Conservation (phyloP, 495 filamentous ascomycete species). For the Xylaria curta region DNA sequence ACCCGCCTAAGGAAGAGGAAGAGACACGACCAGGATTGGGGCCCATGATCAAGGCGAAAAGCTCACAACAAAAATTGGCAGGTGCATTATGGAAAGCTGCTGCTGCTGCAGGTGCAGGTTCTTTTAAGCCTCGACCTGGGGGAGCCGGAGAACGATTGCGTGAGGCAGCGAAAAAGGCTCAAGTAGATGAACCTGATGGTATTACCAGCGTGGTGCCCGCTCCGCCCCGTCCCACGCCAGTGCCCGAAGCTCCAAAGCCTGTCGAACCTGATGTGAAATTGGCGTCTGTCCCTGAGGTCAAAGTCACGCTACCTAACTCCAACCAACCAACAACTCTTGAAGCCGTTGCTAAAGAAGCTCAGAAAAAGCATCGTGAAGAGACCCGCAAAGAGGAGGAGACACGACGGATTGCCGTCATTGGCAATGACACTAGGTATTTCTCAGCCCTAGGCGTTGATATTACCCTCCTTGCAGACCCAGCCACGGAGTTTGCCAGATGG, state of each 20-base stretch:
- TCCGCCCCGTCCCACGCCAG: conserved; percentile 56
- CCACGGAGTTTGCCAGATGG: conserved; percentile 70
- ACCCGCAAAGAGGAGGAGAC: conserved; percentile 42
- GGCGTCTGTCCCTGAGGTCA: conserved; percentile 56
- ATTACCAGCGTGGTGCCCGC: conserved; percentile 87
- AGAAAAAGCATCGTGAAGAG: conserved; percentile 48
- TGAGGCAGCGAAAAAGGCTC: conserved; percentile 57
- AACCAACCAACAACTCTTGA: conserved; percentile 45
- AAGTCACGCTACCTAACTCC: conserved; percentile 51
- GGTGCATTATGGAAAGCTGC: conserved; percentile 85
- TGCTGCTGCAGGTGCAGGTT: conserved; percentile 68
- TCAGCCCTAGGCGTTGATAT: conserved; percentile 77
- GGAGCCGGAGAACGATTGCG: conserved; percentile 78
- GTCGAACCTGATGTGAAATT: conserved; percentile 38
- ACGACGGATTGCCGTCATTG: conserved; percentile 67
- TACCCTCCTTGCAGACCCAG: conserved; percentile 69
- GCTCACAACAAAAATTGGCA: conserved; percentile 73
- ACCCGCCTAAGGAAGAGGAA: conserved; percentile 48
- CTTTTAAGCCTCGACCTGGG: conserved; percentile 84
- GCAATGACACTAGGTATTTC: conserved; percentile 80
- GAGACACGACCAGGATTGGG: conserved; percentile 80
- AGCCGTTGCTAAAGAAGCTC: conserved; percentile 49
- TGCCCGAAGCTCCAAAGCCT: conserved; percentile 32
- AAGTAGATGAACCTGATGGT: conserved; percentile 74
- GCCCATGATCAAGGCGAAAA: conserved; percentile 82